These are phyloP conservation scores for Halophytophthora polymorphica DNA, from an alignment of 352 stramenopile species.

Conservation along the genomic window DNA sequence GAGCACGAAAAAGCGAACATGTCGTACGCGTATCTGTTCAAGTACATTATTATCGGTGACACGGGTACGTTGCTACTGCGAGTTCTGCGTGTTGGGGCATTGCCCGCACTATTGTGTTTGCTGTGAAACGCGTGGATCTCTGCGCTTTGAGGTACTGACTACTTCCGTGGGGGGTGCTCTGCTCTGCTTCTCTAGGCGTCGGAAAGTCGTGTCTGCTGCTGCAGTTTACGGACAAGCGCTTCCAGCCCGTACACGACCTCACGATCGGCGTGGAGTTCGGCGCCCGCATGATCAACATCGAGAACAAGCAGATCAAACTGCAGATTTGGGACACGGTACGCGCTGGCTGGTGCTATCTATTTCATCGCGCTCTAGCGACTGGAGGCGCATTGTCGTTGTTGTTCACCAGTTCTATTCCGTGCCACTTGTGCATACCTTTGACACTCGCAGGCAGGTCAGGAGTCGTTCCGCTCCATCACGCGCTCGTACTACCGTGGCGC, in stretches of 20 bases:
- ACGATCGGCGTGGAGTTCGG: slow-evolving; percentile 99
- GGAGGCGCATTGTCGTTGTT: no score
- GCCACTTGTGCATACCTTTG: slow-evolving; percentile 20
- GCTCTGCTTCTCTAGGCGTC: slow-evolving; percentile 80
- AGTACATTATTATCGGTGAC: slow-evolving; percentile 99
- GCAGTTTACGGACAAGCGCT: slow-evolving; percentile 99
- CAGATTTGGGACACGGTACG: slow-evolving; percentile 97
- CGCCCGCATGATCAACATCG: slow-evolving; percentile 98
- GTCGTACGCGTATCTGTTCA: slow-evolving; percentile 96
- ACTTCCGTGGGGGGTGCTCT: neutral
- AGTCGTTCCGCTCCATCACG: slow-evolving; percentile 99
- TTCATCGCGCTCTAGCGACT: no score
- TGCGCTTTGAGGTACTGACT: slow-evolving; percentile 2
- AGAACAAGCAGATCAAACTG: slow-evolving; percentile 98
- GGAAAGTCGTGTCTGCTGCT: slow-evolving; percentile 99
- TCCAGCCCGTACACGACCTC: slow-evolving; percentile 98
- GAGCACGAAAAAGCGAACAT: slow-evolving; percentile 41
- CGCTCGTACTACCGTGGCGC: slow-evolving; percentile 98
- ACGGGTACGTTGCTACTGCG: slow-evolving; percentile 66
- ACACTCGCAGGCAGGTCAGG: slow-evolving; percentile 92
- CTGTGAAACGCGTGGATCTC: neutral
- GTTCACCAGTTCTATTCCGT: neutral
- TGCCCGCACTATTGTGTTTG: neutral
- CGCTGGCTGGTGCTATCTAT: slow-evolving; percentile 10
- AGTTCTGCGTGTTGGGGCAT: neutral